These are phyloP conservation scores for Casaregolazyma lundiana DNA, from an alignment of 1,139 yeast genomes.

Conservation along the genomic window DNA sequence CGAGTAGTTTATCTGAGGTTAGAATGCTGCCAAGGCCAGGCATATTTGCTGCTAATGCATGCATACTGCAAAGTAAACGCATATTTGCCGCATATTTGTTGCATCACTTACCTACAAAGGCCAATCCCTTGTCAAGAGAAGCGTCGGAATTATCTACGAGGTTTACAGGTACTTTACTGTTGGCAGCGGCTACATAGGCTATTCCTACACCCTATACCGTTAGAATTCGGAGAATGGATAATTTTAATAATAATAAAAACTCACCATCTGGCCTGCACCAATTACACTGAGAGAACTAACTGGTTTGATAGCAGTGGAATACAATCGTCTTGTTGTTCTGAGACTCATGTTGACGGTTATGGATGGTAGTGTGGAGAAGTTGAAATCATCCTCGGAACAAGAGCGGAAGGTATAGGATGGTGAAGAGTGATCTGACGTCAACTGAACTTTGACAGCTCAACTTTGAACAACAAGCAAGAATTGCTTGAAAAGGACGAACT, in stretches of 20 bases:
- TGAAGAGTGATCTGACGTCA: no score
- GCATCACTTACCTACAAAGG: conserved; percentile 28
- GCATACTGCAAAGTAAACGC: no score
- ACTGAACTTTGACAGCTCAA: no score
- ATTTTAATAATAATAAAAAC: not conserved
- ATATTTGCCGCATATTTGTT: no score
- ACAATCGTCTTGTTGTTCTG: not conserved
- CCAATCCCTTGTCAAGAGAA: conserved; percentile 32
- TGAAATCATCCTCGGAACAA: conserved; percentile 2
- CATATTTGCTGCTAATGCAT: no score
- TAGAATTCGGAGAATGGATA: not conserved
- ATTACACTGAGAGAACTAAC: conserved; percentile 14
- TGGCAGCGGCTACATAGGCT: conserved; percentile 41
- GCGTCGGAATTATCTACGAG: conserved; percentile 35
- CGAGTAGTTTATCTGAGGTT: conserved; percentile 32
- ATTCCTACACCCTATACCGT: conserved; percentile 40
- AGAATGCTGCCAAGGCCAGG: not conserved
- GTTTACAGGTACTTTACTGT: conserved; percentile 36
- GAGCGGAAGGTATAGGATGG: not conserved
- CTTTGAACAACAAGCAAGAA: no score
- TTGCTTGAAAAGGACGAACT: no score
- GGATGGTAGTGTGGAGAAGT: conserved; percentile 1
- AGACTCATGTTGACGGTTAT: not conserved
- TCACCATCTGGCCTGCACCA: conserved; percentile 18
- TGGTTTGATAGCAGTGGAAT: conserved; percentile 10